A percentile compares a stretch with the other conserved stretches of the same genome.
Evolutionary conservation across 108 stramenopile genomes (phyloP).

Genomic region (Cyclotella atomus): DNA sequence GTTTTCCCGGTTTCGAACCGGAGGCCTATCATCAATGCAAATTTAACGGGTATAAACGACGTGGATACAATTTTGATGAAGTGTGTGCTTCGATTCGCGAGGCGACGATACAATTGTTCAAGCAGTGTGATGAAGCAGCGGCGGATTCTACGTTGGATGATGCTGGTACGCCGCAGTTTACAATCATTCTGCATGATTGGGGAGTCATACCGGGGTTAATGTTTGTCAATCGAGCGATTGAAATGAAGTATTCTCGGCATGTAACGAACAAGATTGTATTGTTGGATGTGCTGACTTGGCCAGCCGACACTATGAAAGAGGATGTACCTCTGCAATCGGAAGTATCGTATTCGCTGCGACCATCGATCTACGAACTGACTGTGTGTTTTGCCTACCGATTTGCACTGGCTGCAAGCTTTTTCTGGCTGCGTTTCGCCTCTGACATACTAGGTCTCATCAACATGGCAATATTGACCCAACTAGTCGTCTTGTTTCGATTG

Average conservation of each 20-base stretch:
- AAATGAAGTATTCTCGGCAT: conserved; percentile 18
- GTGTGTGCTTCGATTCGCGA: conserved; percentile 40
- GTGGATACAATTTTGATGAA: conserved; percentile 50
- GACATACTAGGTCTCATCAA: conserved; percentile 30
- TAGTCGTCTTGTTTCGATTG: conserved; percentile 28
- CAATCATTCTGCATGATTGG: conserved; percentile 63
- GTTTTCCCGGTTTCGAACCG: conserved; percentile 51
- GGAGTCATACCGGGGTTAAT: conserved; percentile 49
- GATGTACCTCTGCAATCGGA: conserved; percentile 10
- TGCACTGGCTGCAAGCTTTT: conserved; percentile 27
- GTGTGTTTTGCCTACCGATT: conserved; percentile 31
- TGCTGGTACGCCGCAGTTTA: conserved; percentile 35
- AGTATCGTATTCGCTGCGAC: conserved; percentile 6
- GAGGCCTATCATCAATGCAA: conserved; percentile 15
- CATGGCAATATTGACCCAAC: not conserved
- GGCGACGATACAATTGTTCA: conserved; percentile 29
- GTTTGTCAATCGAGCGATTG: conserved; percentile 48
- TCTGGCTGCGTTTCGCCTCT: conserved; percentile 24
- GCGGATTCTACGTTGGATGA: too few relatives aligned
- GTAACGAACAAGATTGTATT: conserved; percentile 46
- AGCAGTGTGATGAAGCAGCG: conserved; percentile 1
- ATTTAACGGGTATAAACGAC: conserved; percentile 18
- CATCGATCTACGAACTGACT: conserved; percentile 6
- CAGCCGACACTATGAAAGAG: conserved; percentile 35
- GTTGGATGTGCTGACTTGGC: conserved; percentile 52